A percentile compares a stretch with the other conserved stretches of the same genome.
phyloP scores from a whole-genome alignment of 306 rosid genomes.

The Fragaria iinumae region DNA sequence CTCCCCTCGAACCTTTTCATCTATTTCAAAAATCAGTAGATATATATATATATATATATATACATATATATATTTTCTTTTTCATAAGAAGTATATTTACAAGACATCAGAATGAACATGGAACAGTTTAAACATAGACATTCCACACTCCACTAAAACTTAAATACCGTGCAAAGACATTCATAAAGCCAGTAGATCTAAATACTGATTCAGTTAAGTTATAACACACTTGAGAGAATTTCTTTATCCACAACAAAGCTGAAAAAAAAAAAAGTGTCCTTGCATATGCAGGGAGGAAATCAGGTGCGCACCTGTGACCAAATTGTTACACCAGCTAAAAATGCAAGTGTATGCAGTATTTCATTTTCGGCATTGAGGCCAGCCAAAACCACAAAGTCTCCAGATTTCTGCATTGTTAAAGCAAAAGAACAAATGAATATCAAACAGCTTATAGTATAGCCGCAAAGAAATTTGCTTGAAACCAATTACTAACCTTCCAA shows the following conservation, averaged over 20 bases:
- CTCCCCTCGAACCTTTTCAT: neutral
- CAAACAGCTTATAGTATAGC: conserved; percentile 14
- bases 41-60: too few species aligned
- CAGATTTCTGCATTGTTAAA: conserved; percentile 69
- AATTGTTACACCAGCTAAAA: conserved; percentile 72
- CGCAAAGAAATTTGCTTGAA: conserved; percentile 1
- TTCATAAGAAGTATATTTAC: neutral
- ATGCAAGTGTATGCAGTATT: conserved; percentile 81
- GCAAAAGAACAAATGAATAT: neutral
- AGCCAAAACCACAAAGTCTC: conserved; percentile 47
- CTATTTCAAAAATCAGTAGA: neutral
- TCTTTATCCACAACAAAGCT: neutral
- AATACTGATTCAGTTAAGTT: neutral
- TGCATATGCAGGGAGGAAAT: conserved; percentile 14
- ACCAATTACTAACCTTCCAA: conserved; percentile 79
- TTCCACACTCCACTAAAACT: neutral
- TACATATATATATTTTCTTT: too few species aligned
- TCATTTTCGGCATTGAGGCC: conserved; percentile 91
- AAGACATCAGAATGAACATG: neutral
- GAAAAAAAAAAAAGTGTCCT: neutral
- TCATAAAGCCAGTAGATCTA: neutral
- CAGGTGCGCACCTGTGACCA: conserved; percentile 82
- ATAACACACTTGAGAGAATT: neutral
- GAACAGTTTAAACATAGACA: neutral
- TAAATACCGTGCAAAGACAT: neutral